Conservation (phyloP, 2,329 filamentous ascomycete genomes). For the Colletotrichum sp. region DNA sequence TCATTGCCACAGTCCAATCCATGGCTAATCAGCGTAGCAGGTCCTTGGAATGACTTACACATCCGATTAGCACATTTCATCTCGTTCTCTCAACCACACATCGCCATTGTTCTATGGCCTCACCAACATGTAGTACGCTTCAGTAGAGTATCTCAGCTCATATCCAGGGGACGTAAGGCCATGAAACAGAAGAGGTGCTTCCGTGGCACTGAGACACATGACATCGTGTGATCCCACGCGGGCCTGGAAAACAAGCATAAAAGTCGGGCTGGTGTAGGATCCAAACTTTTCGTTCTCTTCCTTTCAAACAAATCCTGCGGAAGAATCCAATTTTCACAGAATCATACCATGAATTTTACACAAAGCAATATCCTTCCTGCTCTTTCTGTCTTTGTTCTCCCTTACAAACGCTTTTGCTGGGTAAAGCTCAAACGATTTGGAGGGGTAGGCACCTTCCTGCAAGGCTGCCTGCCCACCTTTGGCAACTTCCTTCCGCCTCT, state of each 20-base stretch:
- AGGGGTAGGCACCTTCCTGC: neutral
- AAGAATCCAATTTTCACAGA: neutral
- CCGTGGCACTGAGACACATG: neutral
- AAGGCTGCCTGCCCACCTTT: neutral
- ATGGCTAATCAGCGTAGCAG: neutral
- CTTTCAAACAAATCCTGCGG: neutral
- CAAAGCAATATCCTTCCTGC: neutral
- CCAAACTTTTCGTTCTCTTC: neutral
- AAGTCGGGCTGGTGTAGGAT: neutral
- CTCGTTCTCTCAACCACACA: neutral
- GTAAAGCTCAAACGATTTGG: neutral
- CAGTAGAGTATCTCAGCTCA: neutral
- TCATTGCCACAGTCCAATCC: neutral
- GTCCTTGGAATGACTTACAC: neutral
- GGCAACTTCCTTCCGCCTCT: neutral
- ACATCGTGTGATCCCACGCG: neutral
- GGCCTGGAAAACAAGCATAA: neutral
- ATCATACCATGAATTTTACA: neutral
- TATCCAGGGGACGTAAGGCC: neutral
- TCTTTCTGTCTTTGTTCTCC: neutral
- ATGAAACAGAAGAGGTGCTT: neutral
- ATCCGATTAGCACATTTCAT: neutral
- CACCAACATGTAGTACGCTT: neutral
- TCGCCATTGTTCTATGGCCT: neutral
- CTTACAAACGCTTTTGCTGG: neutral